Evolutionary conservation across 129 eudicot species (phyloP), one percentile per base, ranked within the genome.

Genomic region (Helianthus annuus): DNA sequence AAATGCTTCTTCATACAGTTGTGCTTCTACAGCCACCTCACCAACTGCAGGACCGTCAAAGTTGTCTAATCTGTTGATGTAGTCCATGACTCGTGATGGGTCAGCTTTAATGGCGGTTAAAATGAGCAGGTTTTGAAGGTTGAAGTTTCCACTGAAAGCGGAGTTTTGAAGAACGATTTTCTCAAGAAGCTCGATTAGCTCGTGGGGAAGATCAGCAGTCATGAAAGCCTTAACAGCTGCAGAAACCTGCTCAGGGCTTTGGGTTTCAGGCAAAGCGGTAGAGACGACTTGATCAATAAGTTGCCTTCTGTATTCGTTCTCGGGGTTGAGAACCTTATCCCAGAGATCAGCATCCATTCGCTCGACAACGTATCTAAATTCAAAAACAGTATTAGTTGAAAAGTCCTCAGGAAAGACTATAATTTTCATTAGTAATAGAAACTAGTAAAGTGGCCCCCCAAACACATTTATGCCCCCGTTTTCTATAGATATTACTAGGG

Each of bases 41-140:
- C 99, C 99, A 67, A 95, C 99, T 8, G 97, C 99, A n/a, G 99
- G 99, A 24, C 99, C 99, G 79, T 95, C 99, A 73, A 95, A 95
- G 82, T 95, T 95, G 78, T 95, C 99, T 44, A 95, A 81, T 58
- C 99, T 82, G 34, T 95, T 95, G 44, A 95, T 39, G 62, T 95
- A 95, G 63, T 95, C 99, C 96, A 95, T 95, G 34, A 95, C 99
- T 53, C 99, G 80, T 15, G 99, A 86, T 67, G 97, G 89, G 77
- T 95, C 97, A 0, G 99, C 99, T 75, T 91, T 95, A 32, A 95
- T 95, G 66, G 99, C 99, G 1, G 99, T 95, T 68, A 95, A 82
- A 80, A 95, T 91, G 39, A 95, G 96, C 17, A 95, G 80, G 84
- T 95, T 95, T 75, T 95, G 99, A 49, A 95, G 81, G 68, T 95